Evolutionary conservation across 768 basidiomycete genomes (phyloP).

Genomic region (Boletus eberwhitei): DNA sequence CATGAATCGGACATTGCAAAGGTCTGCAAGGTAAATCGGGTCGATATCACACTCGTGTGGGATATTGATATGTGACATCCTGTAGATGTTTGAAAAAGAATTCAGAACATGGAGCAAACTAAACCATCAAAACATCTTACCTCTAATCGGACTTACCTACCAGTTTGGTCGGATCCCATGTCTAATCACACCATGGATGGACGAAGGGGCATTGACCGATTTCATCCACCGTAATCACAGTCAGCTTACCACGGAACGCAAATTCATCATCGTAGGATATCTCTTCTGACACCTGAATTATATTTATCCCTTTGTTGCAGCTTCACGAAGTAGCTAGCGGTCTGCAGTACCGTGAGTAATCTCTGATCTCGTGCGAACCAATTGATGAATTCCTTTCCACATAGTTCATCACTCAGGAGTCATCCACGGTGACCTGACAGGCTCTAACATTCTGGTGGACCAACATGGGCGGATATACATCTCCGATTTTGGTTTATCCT

Average conservation of each 20-base stretch:
- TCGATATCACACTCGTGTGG: neutral
- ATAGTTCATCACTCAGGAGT: constrained; percentile 8
- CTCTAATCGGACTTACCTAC: constrained; percentile 12
- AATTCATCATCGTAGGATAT: constrained; percentile 1
- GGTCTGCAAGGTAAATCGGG: constrained; percentile 4
- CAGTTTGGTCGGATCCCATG: constrained; percentile 6
- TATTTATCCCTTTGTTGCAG: neutral
- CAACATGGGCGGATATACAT: constrained; percentile 5
- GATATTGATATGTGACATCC: neutral
- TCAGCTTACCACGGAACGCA: constrained; percentile 1
- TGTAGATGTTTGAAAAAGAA: constrained; percentile 10
- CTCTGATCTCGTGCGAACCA: neutral
- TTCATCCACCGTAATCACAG: constrained; percentile 3
- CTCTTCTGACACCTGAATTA: neutral
- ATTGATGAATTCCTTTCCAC: neutral
- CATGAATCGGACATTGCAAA: neutral
- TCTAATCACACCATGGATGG: constrained; percentile 15
- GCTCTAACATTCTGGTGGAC: constrained; percentile 11
- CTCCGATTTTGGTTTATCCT: constrained; percentile 14
- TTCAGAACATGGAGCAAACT: neutral
- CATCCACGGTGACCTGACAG: constrained; percentile 16
- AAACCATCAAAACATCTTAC: constrained; percentile 9
- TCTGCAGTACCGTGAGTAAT: constrained; percentile 9
- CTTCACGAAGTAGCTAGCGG: constrained; percentile 11
- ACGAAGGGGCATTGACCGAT: constrained; percentile 6